Conservation (phyloP, 176 grass and related monocot genomes). For the Cenchrus purpureus region DNA sequence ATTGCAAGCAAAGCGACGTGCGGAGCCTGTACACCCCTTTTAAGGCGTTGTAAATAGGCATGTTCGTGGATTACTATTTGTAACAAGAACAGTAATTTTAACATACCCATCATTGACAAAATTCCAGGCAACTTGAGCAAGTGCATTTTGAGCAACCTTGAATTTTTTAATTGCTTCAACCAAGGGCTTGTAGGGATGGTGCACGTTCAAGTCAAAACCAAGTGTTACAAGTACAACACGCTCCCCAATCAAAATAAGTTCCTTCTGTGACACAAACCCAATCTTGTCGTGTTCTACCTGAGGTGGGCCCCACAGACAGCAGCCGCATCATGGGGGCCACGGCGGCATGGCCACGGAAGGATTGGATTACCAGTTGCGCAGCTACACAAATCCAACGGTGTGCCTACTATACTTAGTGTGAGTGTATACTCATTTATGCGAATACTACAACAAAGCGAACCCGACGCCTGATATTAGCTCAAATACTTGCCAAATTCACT, state of each 20-base stretch:
- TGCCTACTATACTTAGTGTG: too few relatives aligned
- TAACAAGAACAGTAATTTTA: constrained; percentile 62
- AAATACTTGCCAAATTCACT: too few relatives aligned
- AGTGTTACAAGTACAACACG: constrained; percentile 85
- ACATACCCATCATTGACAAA: constrained; percentile 99
- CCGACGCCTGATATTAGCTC: too few relatives aligned
- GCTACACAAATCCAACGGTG: too few relatives aligned
- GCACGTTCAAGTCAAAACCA: constrained; percentile 86
- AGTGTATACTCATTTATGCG: too few relatives aligned
- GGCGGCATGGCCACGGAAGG: background rate
- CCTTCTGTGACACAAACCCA: constrained; percentile 56
- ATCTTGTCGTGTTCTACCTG: background rate
- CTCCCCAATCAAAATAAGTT: constrained; percentile 90
- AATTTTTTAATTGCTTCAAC: constrained; percentile 98
- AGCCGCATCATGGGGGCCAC: background rate
- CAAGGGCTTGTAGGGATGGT: constrained; percentile 94
- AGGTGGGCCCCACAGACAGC: background rate
- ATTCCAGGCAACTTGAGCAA: constrained; percentile 99
- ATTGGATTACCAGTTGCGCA: background rate
- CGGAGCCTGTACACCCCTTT: constrained; percentile 90
- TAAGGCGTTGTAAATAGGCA: constrained; percentile 64
- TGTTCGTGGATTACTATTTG: constrained; percentile 46
- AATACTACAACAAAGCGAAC: too few relatives aligned
- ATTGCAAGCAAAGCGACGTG: constrained; percentile 94
- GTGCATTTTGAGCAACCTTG: constrained; percentile 88